A percentile compares a stretch with the other conserved stretches of the same genome.
Conservation (phyloP, 805 yeast genomes). For the Saccharomycopsis microspora region DNA sequence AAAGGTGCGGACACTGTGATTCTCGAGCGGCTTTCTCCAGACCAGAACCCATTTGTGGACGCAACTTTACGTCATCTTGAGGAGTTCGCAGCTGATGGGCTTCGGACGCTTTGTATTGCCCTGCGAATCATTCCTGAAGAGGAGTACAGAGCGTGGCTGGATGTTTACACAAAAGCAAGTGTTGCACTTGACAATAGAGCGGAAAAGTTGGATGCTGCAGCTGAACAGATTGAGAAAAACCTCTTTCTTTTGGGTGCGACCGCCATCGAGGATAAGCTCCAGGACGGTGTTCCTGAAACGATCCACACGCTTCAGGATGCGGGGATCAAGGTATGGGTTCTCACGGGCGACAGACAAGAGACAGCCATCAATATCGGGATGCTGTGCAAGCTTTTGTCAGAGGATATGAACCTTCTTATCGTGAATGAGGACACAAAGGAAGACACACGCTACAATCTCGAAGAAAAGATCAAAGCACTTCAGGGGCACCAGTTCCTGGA, state of each 20-base stretch:
- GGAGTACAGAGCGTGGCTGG: slow-evolving; percentile 67
- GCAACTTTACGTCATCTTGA: slow-evolving; percentile 81
- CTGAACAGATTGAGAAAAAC: slow-evolving; percentile 76
- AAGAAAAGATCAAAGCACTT: slow-evolving; percentile 67
- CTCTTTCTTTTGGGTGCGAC: slow-evolving; percentile 87
- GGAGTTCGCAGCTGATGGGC: slow-evolving; percentile 93
- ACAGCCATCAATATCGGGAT: slow-evolving; percentile 97
- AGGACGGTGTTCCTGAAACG: slow-evolving; percentile 97
- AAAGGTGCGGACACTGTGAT: slow-evolving; percentile 98
- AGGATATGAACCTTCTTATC: slow-evolving; percentile 88
- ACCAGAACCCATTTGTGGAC: slow-evolving; percentile 66
- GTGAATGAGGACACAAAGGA: slow-evolving; percentile 78
- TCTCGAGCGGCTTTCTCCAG: slow-evolving; percentile 63
- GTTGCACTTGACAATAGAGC: slow-evolving; percentile 69
- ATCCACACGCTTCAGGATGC: slow-evolving; percentile 92
- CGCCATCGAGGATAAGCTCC: slow-evolving; percentile 95
- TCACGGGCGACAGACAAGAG: slow-evolving; percentile 97
- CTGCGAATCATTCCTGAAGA: slow-evolving; percentile 65
- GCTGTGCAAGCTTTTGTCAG: slow-evolving; percentile 90
- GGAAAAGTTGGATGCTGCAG: slow-evolving; percentile 73
- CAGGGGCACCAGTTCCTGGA: slow-evolving; percentile 45
- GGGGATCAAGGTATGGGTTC: slow-evolving; percentile 94
- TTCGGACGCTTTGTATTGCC: slow-evolving; percentile 90
- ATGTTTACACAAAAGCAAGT: slow-evolving; percentile 63
- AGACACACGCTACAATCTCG: slow-evolving; percentile 63